A percentile compares a stretch with the other conserved stretches of the same genome.
phyloP scores from a whole-genome alignment of 2,329 filamentous ascomycete species.

The Ilyonectria mors-panacis region DNA sequence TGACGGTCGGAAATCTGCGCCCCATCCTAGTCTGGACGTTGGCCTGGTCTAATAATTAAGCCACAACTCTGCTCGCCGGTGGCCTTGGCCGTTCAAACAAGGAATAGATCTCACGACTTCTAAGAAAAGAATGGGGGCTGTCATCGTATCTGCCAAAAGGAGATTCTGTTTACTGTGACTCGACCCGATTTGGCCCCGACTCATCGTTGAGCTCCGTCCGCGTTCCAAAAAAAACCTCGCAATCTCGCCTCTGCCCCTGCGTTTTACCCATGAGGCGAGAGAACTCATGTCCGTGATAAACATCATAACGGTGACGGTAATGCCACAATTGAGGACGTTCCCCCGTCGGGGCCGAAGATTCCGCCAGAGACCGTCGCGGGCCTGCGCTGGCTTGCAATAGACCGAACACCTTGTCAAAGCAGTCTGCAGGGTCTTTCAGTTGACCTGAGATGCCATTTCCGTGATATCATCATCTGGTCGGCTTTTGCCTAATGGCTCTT shows the following conservation, averaged over 20 bases:
- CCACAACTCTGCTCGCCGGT: conserved; percentile 1
- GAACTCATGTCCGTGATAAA: conserved; percentile 16
- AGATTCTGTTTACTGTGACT: conserved; percentile 5
- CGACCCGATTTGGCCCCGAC: conserved; percentile 17
- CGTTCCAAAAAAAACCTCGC: conserved; percentile 20
- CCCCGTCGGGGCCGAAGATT: conserved; percentile 9
- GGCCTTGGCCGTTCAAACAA: conserved; percentile 3
- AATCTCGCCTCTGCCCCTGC: conserved; percentile 37
- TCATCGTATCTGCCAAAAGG: conserved; percentile 9
- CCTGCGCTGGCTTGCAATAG: conserved; percentile 11
- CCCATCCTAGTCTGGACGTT: background rate
- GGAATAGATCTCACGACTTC: conserved; percentile 20
- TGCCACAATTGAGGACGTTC: background rate
- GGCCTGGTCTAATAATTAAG: conserved; percentile 2
- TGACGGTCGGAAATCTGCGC: background rate
- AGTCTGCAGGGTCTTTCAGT: conserved; percentile 20
- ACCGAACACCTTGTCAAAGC: conserved; percentile 11
- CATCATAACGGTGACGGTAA: background rate
- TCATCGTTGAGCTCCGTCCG: conserved; percentile 34
- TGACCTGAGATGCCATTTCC: conserved; percentile 17
- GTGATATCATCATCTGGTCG: conserved; percentile 9
- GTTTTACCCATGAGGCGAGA: conserved; percentile 15
- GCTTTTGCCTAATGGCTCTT: conserved; percentile 17
- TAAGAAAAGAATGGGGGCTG: conserved; percentile 13
- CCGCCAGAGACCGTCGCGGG: conserved; percentile 2